Evolutionary conservation across 805 yeast genomes (phyloP).

Genomic region (Kockiozyma suomiensis): DNA sequence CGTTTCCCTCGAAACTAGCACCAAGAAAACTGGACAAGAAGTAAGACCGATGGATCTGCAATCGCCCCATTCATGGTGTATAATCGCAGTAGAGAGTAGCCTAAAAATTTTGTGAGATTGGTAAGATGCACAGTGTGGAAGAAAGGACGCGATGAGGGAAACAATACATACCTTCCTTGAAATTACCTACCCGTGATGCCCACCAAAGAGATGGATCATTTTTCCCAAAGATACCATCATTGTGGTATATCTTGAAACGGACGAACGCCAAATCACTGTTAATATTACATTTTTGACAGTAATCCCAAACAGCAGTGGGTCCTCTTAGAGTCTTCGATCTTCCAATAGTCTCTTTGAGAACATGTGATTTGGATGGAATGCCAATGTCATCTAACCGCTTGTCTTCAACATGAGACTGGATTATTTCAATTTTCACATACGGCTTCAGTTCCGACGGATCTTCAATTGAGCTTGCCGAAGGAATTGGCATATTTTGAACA

Average conservation of each 20-base stretch:
- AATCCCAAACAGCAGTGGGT: constrained; percentile 7
- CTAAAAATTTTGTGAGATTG: not conserved
- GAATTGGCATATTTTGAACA: constrained; percentile 19
- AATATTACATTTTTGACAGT: not conserved
- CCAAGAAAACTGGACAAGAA: not conserved
- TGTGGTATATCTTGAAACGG: constrained; percentile 13
- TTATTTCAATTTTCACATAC: constrained; percentile 13
- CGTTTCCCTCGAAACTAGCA: not conserved
- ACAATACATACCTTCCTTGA: constrained; percentile 1
- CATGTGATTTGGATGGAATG: constrained; percentile 1
- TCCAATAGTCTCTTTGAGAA: constrained; percentile 1
- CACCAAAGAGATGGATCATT: constrained; percentile 21
- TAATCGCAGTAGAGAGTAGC: not conserved
- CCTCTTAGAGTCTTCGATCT: constrained; percentile 10
- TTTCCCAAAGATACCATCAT: constrained; percentile 13
- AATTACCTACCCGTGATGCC: constrained; percentile 15
- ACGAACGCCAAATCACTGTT: constrained; percentile 13
- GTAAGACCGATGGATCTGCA: not conserved
- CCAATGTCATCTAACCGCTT: constrained; percentile 9
- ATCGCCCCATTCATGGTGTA: not conserved
- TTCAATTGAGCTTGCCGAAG: not conserved
- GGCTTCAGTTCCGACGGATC: constrained; percentile 7
- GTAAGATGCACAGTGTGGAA: not conserved
- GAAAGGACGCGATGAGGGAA: not conserved
- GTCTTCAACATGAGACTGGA: constrained; percentile 5